Base-by-base conservation (phyloP, 2,329 filamentous ascomycete species). In the Arthrobotrys pseudoclavata region DNA sequence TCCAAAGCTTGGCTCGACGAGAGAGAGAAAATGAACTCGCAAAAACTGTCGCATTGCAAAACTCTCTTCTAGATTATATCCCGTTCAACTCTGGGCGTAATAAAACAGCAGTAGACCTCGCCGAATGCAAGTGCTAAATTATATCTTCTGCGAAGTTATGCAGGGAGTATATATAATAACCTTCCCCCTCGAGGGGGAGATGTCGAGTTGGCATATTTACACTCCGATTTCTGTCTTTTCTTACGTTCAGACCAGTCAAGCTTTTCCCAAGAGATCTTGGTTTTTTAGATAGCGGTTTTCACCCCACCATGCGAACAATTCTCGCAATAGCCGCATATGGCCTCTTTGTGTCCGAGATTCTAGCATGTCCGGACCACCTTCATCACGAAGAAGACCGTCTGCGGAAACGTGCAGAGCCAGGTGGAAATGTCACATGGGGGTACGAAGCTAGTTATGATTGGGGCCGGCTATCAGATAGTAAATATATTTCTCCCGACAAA, bases 391-490 rank as follows among this genome's bases (percentile, higher is more conserved):
- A 61, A 18, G 52, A 64, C 37, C 55, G 52, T 31, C 47, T 37
- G 45, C 71, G 20, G 61, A 74, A 57, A 77, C 78, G 60, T 55
- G 79, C 55, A 48, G 76, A 22, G 37, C 48, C 13, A 60, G 63
- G 10, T 40, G 63, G 45, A 22, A 57, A 24, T 68, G 78, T 69
- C 9, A 80, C 82, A 24, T 84, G 82, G 83, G 78, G 80, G 6
- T 84, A 84, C 67, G 82, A 83, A 60, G 82, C 82, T 13, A 83
- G 83, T 12, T 85, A 82, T 79, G 83, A 85, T 67, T 86, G 84
- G 85, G 84, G 83, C 12, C 82, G 81, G 63, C 76, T 84, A 26
- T 83, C 80, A 29, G 79, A 82, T 15, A 80, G 83, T 83, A 81
- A 52, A 61, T 64, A 4, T 34, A 2, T 10, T 52, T 6, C 24